Percentiles rank a stretch among this genome's conserved stretches.
Conservation (phyloP, 306 rosid genomes). For the Calophaca sinica region DNA sequence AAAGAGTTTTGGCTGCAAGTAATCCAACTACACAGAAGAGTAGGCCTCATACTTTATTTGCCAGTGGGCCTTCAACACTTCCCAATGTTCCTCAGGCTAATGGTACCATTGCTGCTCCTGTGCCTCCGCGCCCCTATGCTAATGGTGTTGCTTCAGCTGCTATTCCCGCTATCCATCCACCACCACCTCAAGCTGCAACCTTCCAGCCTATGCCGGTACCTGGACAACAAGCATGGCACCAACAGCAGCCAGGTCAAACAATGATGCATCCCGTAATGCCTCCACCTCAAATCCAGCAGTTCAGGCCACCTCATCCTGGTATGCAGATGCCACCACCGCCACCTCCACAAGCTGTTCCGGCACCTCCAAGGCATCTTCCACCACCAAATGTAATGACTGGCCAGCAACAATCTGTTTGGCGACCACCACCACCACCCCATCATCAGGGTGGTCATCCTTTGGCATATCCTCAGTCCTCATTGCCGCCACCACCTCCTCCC, state of each 20-base stretch:
- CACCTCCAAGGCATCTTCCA: constrained; percentile 80
- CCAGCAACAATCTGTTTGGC: constrained; percentile 80
- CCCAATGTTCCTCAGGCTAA: constrained; percentile 72
- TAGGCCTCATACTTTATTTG: constrained; percentile 94
- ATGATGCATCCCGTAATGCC: constrained; percentile 66
- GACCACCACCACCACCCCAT: constrained; percentile 67
- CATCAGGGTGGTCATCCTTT: constrained; percentile 67
- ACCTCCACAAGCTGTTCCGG: constrained; percentile 60
- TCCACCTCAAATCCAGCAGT: constrained; percentile 82
- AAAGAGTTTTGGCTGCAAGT: constrained; percentile 98
- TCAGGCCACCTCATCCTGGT: constrained; percentile 74
- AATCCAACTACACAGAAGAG: constrained; percentile 85
- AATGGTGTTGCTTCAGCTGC: constrained; percentile 71
- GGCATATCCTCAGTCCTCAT: constrained; percentile 61
- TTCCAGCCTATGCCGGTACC: constrained; percentile 75
- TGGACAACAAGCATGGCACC: constrained; percentile 81
- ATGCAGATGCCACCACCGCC: constrained; percentile 81
- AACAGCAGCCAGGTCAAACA: constrained; percentile 74
- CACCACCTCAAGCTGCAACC: constrained; percentile 74
- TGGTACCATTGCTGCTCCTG: constrained; percentile 56
- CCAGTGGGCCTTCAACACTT: constrained; percentile 92
- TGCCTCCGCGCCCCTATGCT: constrained; percentile 85
- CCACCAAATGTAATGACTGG: constrained; percentile 88
- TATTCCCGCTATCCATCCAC: constrained; percentile 73
- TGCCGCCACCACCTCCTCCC: constrained; percentile 78